These are phyloP conservation scores for Lactifluus echinatus DNA, from an alignment of 768 basidiomycete species.

Conservation along the genomic window DNA sequence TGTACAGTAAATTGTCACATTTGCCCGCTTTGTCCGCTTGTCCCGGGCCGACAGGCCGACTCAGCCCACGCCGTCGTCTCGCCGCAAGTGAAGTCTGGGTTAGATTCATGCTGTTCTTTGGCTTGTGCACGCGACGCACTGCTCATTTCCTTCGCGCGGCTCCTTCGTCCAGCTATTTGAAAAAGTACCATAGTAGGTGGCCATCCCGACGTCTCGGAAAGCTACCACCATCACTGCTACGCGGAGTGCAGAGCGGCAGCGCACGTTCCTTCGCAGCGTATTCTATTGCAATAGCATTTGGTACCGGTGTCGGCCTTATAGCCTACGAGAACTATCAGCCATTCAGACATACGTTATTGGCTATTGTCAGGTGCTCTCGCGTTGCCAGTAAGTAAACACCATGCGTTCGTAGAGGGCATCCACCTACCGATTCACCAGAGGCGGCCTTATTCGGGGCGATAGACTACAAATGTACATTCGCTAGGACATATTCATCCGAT, in stretches of 20 bases:
- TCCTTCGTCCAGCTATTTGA: neutral
- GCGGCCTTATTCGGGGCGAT: slow-evolving; percentile 55
- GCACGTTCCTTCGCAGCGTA: slow-evolving; percentile 10
- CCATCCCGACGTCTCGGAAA: neutral
- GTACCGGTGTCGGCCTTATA: slow-evolving; percentile 30
- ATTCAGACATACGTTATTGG: slow-evolving; percentile 66
- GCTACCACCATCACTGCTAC: neutral
- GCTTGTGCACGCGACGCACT: slow-evolving; percentile 4
- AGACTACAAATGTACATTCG: slow-evolving; percentile 66
- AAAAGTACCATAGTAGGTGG: slow-evolving; percentile 1
- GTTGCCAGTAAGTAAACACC: slow-evolving; percentile 50
- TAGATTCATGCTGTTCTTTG: slow-evolving; percentile 12
- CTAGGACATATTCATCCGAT: slow-evolving; percentile 40
- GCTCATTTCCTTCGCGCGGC: neutral
- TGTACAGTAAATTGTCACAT: too few relatives aligned
- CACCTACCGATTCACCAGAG: slow-evolving; percentile 33
- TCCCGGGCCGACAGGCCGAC: too few relatives aligned
- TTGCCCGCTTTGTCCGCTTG: too few relatives aligned
- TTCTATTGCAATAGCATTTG: slow-evolving; percentile 23
- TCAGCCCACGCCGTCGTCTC: neutral
- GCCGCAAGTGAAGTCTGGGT: neutral
- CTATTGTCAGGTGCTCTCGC: slow-evolving; percentile 68
- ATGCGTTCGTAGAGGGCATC: neutral
- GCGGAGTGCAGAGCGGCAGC: neutral
- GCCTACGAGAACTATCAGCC: slow-evolving; percentile 66